phyloP scores from a whole-genome alignment of 495 filamentous ascomycete species.

The Margaritispora aquatica region DNA sequence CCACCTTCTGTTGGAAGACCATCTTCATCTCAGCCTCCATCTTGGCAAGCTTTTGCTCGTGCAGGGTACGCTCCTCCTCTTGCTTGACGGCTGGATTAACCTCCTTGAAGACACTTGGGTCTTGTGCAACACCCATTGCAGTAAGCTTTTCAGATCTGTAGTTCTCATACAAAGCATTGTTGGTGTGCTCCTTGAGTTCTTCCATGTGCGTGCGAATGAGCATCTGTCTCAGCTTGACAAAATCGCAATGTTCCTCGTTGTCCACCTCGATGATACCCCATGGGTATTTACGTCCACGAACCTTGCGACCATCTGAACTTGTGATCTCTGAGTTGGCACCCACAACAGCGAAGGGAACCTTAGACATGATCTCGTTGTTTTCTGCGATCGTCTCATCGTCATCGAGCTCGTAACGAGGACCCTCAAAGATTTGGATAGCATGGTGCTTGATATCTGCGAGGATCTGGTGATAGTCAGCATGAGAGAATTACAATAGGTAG shows the following conservation, averaged over 20 bases:
- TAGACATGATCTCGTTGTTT: conserved; percentile 99
- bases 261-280: conserved; percentile 99
- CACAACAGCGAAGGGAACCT: conserved; percentile 97
- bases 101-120: conserved; percentile 99
- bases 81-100: conserved; percentile 99
- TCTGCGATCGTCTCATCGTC: conserved; percentile 99
- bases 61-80: conserved; percentile 93
- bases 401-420: conserved; percentile 95
- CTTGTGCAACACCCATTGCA: conserved; percentile 95
- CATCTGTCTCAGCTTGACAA: conserved; percentile 99
- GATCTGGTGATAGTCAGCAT: conserved; percentile 52
- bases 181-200: conserved; percentile 99
- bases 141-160: conserved; percentile 99
- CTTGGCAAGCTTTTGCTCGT: conserved; percentile 99
- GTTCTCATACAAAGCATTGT: conserved; percentile 98
- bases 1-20: conserved; percentile 99
- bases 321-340: conserved; percentile 91
- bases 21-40: conserved; percentile 99
- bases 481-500: not conserved
- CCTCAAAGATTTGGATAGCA: conserved; percentile 97
- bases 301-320: conserved; percentile 86
- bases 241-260: conserved; percentile 99
- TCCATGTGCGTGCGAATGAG: conserved; percentile 99
- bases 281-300: conserved; percentile 92
- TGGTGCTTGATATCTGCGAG: conserved; percentile 95